Evolutionary conservation across 2,329 filamentous ascomycete genomes (phyloP), one percentile per base, ranked within the genome.

Genomic region (Fusarium paranaense): DNA sequence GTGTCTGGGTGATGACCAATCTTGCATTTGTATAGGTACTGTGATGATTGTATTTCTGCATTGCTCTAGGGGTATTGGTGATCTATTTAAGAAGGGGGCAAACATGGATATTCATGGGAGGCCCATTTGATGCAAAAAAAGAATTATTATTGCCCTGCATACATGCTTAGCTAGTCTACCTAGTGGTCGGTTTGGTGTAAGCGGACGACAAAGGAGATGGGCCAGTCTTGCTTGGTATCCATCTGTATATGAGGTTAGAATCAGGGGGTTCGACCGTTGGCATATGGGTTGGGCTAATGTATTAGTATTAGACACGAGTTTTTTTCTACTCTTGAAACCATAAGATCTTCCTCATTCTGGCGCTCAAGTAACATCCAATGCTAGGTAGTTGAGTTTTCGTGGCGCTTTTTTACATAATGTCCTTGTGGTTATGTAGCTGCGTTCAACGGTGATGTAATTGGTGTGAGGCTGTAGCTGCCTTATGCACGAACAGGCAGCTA

Each of bases 371-470:
- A 13, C 18, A 32, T 22, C 11, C 32, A 22, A 42, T 14, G 35
- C 11, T 42, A 38, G 7, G 18, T 38, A 18, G 9, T 32, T 20
- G 47, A n/a, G 22, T 27, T 18, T 18, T 40, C 8, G 35, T 56
- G 61, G 22, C 7, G 9, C 11, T 63, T n/a, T 25, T 40, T 16
- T 25, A 25, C 16, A 9, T 18, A 14, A 10, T 47, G n/a, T 42
- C 10, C n/a, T 52, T 32, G 47, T 20, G 20, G 27, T 27, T 52
- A 5, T 25, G 33, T 52, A 30, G 14, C 13, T 27, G 27, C 27
- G 33, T 32, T 38, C 20, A 59, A 40, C 78, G 78, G 73, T 77
- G 76, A 78, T 78, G 37, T 22, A 35, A 35, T 57, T 52, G 18
- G 59, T 60, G 62, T 16, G 64, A 45, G 64, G 52, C 16, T 54